Conservation (phyloP, 2,329 filamentous ascomycete species). For the Cladophialophora yegresii region DNA sequence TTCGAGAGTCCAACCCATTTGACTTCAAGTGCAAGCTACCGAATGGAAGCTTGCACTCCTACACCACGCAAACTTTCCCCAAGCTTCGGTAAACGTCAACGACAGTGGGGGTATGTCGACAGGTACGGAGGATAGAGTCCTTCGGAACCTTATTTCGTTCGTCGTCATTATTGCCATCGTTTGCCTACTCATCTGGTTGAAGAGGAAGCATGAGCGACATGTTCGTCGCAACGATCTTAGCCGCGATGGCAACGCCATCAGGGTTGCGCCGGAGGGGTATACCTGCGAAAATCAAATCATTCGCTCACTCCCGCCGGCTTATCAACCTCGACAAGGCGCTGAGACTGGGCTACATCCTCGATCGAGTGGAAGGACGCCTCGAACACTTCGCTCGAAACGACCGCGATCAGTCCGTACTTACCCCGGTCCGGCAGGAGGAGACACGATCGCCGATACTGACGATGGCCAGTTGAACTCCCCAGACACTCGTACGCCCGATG, state of each 20-base stretch:
- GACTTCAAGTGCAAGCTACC: neutral
- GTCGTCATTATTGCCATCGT: neutral
- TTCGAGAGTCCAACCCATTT: neutral
- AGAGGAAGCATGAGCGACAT: neutral
- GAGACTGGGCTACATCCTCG: neutral
- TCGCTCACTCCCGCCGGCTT: neutral
- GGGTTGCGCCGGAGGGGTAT: neutral
- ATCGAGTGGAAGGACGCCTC: neutral
- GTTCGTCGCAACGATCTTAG: neutral
- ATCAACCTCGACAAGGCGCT: neutral
- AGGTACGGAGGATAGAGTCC: neutral
- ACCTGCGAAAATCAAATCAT: neutral
- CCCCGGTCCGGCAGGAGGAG: neutral
- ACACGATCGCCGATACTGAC: neutral
- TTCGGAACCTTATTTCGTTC: neutral
- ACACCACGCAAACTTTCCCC: neutral
- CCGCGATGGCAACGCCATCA: neutral
- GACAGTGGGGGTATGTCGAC: neutral
- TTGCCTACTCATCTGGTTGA: neutral
- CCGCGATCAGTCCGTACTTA: neutral
- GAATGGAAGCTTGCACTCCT: neutral
- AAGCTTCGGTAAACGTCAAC: neutral
- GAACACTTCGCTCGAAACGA: neutral
- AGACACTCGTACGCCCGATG: neutral
- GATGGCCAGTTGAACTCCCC: neutral